Evolutionary conservation across 2,329 filamentous ascomycete genomes (phyloP), one percentile per base, ranked within the genome.

Genomic region (Chaetomiaceae sp.): DNA sequence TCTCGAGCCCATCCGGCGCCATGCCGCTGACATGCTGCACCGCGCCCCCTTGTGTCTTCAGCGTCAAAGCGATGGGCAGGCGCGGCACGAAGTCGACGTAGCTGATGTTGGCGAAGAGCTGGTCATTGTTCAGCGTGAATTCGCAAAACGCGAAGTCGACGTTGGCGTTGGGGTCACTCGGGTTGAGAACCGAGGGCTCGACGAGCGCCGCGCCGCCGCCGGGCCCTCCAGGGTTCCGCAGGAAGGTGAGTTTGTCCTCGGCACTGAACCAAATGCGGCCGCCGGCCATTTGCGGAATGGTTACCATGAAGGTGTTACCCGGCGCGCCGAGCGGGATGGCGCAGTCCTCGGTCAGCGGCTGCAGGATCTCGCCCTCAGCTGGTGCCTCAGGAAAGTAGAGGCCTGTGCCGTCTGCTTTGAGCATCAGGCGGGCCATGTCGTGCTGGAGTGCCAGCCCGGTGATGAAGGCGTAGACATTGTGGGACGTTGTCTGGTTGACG

Each of bases 141-240:
- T 81, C 78, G 64, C 72, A 76, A 58, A 81, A 82, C 34, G 68
- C 68, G 66, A 78, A 82, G 52, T 72, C 67, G 30, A 72, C 66
- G 30, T 67, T 62, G 37, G 69, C 69, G 52, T 81, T 81, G 7
- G 71, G 66, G 51, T 82, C 78, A 8, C 69, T 69, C 0, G 73
- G 70, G 58, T 85, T 85, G 10, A 78, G 74, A n/a, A 83, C 76
- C 4, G 78, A 82, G 1, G 82, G 82, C 61, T 84, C 81, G 36
- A 85, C 80, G 3, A 86, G 69, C 0, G 76, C 79, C 0, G 81
- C 78, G 1, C 50, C 52, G 9, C 53, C 49, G 17, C 53, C 51
- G 1, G 54, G 56, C 1, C 56, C 56, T n/a, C 79, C 79, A 0
- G 79, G 80, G 56, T 86, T 86, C 24, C 85, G 66, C 8, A 78